These are phyloP conservation scores for Globisporangium paddicum DNA, from an alignment of 352 stramenopile genomes.

Conservation along the genomic window DNA sequence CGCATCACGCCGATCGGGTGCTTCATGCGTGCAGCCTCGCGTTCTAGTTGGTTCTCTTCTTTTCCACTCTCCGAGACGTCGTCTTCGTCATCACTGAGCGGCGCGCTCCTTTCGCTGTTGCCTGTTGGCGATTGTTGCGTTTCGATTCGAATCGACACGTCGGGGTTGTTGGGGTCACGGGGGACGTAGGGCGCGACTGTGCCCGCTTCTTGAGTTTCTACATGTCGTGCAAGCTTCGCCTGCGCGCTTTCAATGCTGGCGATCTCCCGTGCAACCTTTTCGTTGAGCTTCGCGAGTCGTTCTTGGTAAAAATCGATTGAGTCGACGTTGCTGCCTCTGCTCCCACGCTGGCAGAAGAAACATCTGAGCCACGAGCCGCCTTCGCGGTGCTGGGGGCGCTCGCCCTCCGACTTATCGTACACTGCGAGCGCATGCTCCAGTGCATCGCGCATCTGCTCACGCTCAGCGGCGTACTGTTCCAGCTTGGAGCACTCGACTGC, in stretches of 20 bases:
- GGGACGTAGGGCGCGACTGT: slow-evolving; percentile 11
- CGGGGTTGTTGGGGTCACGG: not conserved
- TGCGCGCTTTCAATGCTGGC: slow-evolving; percentile 58
- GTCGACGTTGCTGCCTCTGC: slow-evolving; percentile 34
- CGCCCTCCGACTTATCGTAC: slow-evolving; percentile 28
- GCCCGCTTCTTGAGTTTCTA: slow-evolving; percentile 28
- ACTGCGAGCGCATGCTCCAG: slow-evolving; percentile 54
- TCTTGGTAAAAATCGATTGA: slow-evolving; percentile 65
- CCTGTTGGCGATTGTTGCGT: slow-evolving; percentile 12
- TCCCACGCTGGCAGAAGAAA: slow-evolving; percentile 34
- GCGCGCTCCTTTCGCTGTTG: slow-evolving; percentile 11
- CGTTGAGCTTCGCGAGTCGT: slow-evolving; percentile 47
- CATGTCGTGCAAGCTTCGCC: slow-evolving; percentile 33
- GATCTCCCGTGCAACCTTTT: slow-evolving; percentile 53
- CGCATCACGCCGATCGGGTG: slow-evolving; percentile 62
- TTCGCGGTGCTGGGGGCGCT: slow-evolving; percentile 44
- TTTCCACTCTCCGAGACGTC: slow-evolving; percentile 19
- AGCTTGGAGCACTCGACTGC: slow-evolving; percentile 60
- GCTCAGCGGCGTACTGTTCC: slow-evolving; percentile 46
- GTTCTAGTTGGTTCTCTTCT: slow-evolving; percentile 44
- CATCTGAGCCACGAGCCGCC: slow-evolving; percentile 36
- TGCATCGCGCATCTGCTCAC: slow-evolving; percentile 33
- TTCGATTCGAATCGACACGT: slow-evolving; percentile 7
- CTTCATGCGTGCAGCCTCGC: slow-evolving; percentile 39
- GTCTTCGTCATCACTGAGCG: slow-evolving; percentile 8